Conservation (phyloP, 371 early-diverging fungal genomes). For the Actinomucor elegans region DNA sequence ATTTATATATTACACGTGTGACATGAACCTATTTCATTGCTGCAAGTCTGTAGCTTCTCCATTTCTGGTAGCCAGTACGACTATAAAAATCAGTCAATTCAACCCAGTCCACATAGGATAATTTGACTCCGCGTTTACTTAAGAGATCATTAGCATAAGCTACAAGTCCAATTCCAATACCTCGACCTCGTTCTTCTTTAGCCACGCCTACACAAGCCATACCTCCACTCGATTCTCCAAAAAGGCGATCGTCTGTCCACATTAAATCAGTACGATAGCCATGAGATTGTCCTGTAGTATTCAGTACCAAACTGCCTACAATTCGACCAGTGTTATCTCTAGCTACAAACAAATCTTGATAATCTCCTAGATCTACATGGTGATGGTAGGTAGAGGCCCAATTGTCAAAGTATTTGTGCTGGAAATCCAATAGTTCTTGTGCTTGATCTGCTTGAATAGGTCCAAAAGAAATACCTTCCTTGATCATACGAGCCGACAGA, state of each 20-base stretch:
- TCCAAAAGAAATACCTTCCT: constrained; percentile 39
- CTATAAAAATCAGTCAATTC: constrained; percentile 44
- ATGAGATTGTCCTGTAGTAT: constrained; percentile 31
- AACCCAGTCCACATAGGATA: constrained; percentile 51
- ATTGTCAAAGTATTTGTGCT: constrained; percentile 31
- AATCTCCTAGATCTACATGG: constrained; percentile 44
- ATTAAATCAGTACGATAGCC: constrained; percentile 33
- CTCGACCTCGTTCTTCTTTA: constrained; percentile 39
- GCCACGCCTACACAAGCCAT: constrained; percentile 54
- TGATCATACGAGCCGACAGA: constrained; percentile 28
- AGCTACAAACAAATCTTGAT: constrained; percentile 44
- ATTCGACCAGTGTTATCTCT: constrained; percentile 31
- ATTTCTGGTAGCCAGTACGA: constrained; percentile 39
- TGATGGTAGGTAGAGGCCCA: constrained; percentile 48
- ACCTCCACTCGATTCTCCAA: constrained; percentile 37
- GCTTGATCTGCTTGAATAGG: constrained; percentile 21
- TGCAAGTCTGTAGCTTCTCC: constrained; percentile 43
- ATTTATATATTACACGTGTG: constrained; percentile 18
- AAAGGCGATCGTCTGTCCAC: constrained; percentile 34
- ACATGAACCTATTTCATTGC: constrained; percentile 20
- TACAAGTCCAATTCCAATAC: constrained; percentile 43
- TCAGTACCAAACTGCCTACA: constrained; percentile 31
- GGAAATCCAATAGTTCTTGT: constrained; percentile 35
- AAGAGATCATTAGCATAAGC: constrained; percentile 40
- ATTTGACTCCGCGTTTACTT: constrained; percentile 33